A percentile compares a stretch with the other conserved stretches of the same genome.
phyloP scores from a whole-genome alignment of 768 basidiomycete species.

The Gloeophyllum trabeum region DNA sequence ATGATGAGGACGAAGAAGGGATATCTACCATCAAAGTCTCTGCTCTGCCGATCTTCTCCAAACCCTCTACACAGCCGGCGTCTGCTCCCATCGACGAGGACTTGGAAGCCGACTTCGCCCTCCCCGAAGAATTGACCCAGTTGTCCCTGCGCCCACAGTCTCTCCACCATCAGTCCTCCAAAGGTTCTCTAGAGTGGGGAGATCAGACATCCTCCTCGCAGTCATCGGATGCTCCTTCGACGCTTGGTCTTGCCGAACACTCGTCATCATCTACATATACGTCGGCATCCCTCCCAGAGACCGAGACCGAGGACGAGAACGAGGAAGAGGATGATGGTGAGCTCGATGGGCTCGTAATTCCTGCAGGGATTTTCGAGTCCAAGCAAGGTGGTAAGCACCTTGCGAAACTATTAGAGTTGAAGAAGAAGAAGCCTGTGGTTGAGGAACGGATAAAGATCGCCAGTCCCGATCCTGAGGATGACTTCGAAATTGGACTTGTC shows the following conservation, averaged over 20 bases:
- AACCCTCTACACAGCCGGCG: slow-evolving; percentile 17
- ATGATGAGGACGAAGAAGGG: slow-evolving; percentile 67
- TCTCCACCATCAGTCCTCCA: slow-evolving; percentile 68
- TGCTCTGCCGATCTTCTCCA: slow-evolving; percentile 20
- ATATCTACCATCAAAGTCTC: slow-evolving; percentile 76
- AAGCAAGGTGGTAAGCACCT: slow-evolving; percentile 43
- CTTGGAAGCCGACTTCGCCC: slow-evolving; percentile 72
- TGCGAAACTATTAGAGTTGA: slow-evolving; percentile 38
- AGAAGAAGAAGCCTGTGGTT: slow-evolving; percentile 44
- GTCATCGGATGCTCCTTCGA: slow-evolving; percentile 81
- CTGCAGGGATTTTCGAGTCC: slow-evolving; percentile 65
- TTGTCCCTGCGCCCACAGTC: slow-evolving; percentile 74
- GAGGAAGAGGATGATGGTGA: slow-evolving; percentile 56
- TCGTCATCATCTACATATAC: slow-evolving; percentile 65
- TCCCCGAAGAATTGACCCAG: slow-evolving; percentile 71
- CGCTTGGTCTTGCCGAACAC: slow-evolving; percentile 62
- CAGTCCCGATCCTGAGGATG: slow-evolving; percentile 64
- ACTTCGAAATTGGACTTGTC: slow-evolving; percentile 78
- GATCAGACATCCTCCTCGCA: slow-evolving; percentile 76
- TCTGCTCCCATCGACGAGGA: slow-evolving; percentile 54
- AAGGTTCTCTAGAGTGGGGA: slow-evolving; percentile 78
- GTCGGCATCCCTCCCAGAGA: slow-evolving; percentile 53
- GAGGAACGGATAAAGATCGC: slow-evolving; percentile 41
- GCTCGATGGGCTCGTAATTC: slow-evolving; percentile 74
- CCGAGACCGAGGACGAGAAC: slow-evolving; percentile 51